Base-by-base conservation (phyloP, 805 yeast genomes). In the Sugiyamaella chiloensis region DNA sequence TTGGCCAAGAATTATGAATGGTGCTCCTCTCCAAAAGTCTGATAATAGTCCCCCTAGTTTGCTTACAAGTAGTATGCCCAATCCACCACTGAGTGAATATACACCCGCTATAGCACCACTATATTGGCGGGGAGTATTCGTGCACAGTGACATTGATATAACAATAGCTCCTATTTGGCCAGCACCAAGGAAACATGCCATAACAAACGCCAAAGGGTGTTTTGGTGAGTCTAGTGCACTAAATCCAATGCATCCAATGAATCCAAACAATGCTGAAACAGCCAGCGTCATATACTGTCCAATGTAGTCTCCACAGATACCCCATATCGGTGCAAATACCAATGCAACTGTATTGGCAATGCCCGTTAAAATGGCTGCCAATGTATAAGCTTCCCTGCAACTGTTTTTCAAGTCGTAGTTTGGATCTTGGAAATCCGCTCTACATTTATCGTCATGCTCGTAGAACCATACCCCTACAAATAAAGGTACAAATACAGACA, bases 51-150 rank as follows among this genome's bases (percentile, higher is more conserved):
- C 89, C 4, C 89, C 90, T 7, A 81, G 29, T 56, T 77, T 78
- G 29, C 81, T 75, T 24, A 83, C 65, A 1, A 80, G 44, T 48
- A 84, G 64, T 23, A 83, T 81, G 2, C 91, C 91, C 5, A 80
- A 43, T 0, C 87, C 87, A 14, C 88, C 89, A 53, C 75, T 68
- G 46, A 84, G 73, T n/a, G 83, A 75, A 60, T 80, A 81, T 9
- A 81, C 76, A 5, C 91, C 91, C 42, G 83, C 75, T 34, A 84
- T 73, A 2, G 85, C 71, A n/a, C 87, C 87, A 42, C 78, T 75
- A 48, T 72, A 67, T 19, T 63, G 65, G 27, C 72, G 64, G 24
- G 72, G 69, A 31, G 67, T 64, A 44, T 73, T 76, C 4, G 77
- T 72, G 26, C 78, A 72, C 56, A 83, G 68, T 5, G 87, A 78